Percentiles rank a stretch among this genome's conserved stretches.
Conservation (phyloP, 139 green algal genomes). For the Tetradesmus obliquus region DNA sequence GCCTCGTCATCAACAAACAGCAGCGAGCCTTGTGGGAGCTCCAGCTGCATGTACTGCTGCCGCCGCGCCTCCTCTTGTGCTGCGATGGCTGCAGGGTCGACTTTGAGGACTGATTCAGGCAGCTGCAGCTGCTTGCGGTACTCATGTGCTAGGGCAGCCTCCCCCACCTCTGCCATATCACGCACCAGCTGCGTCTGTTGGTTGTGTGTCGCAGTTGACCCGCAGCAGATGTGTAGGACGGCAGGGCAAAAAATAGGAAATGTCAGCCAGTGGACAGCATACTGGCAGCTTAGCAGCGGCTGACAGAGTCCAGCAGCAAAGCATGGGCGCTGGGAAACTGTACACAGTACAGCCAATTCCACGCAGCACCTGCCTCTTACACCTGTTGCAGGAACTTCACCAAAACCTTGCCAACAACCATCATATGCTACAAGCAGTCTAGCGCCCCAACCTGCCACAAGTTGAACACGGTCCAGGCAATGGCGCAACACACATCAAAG, state of each 20-base stretch:
- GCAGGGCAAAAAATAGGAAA: background rate
- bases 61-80: slow-evolving; percentile 47
- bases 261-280: background rate
- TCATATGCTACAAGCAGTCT: no score
- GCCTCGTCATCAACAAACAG: slow-evolving; percentile 40
- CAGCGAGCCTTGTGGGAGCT: slow-evolving; percentile 43
- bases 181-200: slow-evolving; percentile 46
- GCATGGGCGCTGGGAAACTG: no score
- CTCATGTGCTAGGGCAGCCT: slow-evolving; percentile 59
- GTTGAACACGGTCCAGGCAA: background rate
- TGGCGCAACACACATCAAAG: background rate
- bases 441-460: no score
- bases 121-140: slow-evolving; percentile 64
- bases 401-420: no score
- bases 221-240: background rate
- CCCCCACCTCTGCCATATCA: slow-evolving; percentile 59
- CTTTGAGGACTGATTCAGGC: slow-evolving; percentile 19
- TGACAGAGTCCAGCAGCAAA: no score
- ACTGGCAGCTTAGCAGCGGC: no score
- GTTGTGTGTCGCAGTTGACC: background rate
- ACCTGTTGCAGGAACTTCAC: background rate
- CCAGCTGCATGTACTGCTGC: slow-evolving; percentile 63
- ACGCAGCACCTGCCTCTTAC: no score
- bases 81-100: slow-evolving; percentile 54
- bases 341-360: no score